Percentiles rank a stretch among this genome's conserved stretches.
phyloP scores from a whole-genome alignment of 2,329 filamentous ascomycete species.

The Monosporascus sp. region DNA sequence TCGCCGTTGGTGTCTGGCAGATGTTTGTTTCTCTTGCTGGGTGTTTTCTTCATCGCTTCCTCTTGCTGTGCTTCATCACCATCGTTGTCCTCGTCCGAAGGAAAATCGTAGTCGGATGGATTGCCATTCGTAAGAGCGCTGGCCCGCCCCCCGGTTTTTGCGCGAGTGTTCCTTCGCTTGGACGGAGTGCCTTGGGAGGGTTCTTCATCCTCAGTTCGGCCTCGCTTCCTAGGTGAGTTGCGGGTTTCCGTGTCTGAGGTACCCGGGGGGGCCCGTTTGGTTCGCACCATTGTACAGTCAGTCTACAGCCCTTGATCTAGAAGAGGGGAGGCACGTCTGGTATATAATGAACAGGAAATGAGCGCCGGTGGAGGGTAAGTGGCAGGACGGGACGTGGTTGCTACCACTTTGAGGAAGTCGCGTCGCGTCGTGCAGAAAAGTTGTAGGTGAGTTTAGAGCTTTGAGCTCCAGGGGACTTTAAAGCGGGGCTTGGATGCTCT shows the following conservation, averaged over 20 bases:
- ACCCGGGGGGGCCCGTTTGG: slow-evolving; percentile 13
- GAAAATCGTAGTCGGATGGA: slow-evolving; percentile 21
- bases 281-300: slow-evolving; percentile 17
- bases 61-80: neutral
- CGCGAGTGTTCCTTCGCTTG: slow-evolving; percentile 10
- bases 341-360: no score
- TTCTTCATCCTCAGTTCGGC: slow-evolving; percentile 11
- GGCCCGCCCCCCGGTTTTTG: neutral
- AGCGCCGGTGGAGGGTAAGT: neutral
- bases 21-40: slow-evolving; percentile 13
- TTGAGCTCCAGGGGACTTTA: neutral
- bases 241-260: slow-evolving; percentile 6
- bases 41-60: slow-evolving; percentile 10
- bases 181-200: slow-evolving; percentile 9
- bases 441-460: neutral
- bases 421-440: neutral
- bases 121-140: slow-evolving; percentile 3
- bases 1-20: slow-evolving; percentile 4
- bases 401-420: neutral
- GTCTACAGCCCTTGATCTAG: neutral
- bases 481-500: neutral
- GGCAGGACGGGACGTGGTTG: neutral
- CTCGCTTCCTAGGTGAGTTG: slow-evolving; percentile 17
- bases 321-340: neutral
- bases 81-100: slow-evolving; percentile 19